Evolutionary conservation across 2,329 filamentous ascomycete species (phyloP), one percentile per base, ranked within the genome.

Genomic region (Epichloe coenophiala): DNA sequence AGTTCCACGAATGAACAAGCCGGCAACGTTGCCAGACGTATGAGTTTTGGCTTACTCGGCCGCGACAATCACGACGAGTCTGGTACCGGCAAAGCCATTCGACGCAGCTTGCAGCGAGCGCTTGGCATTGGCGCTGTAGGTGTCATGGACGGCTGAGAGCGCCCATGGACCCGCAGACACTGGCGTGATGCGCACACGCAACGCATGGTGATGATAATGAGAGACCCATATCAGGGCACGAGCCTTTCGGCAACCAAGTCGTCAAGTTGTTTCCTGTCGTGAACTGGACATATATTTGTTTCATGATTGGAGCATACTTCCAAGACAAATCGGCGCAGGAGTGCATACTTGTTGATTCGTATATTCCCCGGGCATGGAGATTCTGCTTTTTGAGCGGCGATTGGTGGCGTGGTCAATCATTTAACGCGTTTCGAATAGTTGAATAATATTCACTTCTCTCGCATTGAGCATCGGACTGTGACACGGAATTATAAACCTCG

Each of bases 1-100:
- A 46, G 58, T 33, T 50, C 57, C 1, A 47, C 54, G 2, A 57
- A 52, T 31, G 63, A 63, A 17, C 60, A 58, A 6, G 42, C 54
- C 17, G 55, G 60, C 49, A 68, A 60, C 35, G 59, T 62, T 3
- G 57, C 63, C 17, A 66, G 73, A 27, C 68, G 73, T 43, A 63
- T 75, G 65, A 76, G 73, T 52, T 68, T 76, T 42, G 72, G 71
- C 3, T 62, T 76, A 3, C 60, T 75, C 3, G 69, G 70, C 3
- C 64, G 71, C n/a, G 65, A 68, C 8, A 65, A 61, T 45, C 63
- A 65, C 13, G 65, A 67, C 21, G 58, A 62, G 19, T 53, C 58
- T 4, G 58, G 62, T 4, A 51, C 60, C 1, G 64, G 64, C 2
- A 71, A 71, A 54, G 67, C 67, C 2, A 68, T 75, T 41, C 62